Evolutionary conservation across 176 grass and related monocot genomes (phyloP).

Genomic region (Chrysopogon serrulatus): DNA sequence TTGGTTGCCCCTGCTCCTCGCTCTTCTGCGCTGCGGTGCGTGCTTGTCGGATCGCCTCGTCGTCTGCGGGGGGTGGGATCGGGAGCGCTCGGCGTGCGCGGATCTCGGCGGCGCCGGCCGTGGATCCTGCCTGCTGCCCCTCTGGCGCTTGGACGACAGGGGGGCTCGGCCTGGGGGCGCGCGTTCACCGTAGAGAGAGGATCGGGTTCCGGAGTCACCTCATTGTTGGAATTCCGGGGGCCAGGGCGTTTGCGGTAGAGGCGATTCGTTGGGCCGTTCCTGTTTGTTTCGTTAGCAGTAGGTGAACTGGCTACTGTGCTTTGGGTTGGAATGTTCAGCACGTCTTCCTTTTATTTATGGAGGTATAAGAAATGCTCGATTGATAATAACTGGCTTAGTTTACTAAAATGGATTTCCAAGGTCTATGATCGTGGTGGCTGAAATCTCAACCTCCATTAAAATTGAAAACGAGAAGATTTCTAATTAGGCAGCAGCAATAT

Average conservation of each 20-base stretch:
- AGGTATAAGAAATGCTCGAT: not conserved
- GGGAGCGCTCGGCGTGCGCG: not conserved
- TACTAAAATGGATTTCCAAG: not conserved
- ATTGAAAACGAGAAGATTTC: not conserved
- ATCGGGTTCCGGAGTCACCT: not conserved
- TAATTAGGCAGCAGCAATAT: not conserved
- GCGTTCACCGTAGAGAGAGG: not conserved
- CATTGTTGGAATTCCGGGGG: not conserved
- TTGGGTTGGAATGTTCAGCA: not conserved
- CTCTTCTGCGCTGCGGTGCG: too few relatives aligned
- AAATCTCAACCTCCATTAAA: not conserved
- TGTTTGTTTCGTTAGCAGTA: not conserved
- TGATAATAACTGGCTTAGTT: not conserved
- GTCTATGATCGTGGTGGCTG: not conserved
- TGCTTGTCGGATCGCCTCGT: not conserved
- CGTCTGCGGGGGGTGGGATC: not conserved
- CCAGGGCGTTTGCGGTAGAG: not conserved
- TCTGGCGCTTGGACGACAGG: not conserved
- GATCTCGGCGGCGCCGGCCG: conserved; percentile 4
- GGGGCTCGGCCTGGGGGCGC: not conserved
- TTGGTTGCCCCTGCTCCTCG: not conserved
- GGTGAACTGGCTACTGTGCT: not conserved
- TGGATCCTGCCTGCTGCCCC: not conserved
- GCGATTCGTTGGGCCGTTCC: not conserved
- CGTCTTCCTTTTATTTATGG: not conserved